Evolutionary conservation across 306 rosid species (phyloP).

Genomic region (Cicer judaicum): DNA sequence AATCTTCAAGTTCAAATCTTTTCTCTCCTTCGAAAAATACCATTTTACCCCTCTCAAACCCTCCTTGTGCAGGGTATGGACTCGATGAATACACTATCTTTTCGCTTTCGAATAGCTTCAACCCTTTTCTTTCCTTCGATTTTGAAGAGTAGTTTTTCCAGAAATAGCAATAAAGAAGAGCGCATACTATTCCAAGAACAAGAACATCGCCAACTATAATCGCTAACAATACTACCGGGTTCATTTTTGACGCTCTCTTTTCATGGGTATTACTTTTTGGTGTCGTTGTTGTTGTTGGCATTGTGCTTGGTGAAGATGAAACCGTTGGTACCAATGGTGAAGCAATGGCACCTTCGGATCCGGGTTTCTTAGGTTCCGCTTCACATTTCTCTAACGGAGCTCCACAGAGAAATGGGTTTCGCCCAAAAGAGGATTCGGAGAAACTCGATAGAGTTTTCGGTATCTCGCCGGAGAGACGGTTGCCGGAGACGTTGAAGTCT

Average conservation of each 20-base stretch:
- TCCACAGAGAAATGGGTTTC: conserved; percentile 74
- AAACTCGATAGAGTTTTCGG: conserved; percentile 68
- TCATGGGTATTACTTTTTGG: conserved; percentile 26
- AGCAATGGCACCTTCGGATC: conserved; percentile 77
- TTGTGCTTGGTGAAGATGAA: conserved; percentile 74
- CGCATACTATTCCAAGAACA: conserved; percentile 61
- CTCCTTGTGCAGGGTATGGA: conserved; percentile 73
- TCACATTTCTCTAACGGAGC: conserved; percentile 61
- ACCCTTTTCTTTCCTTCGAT: conserved; percentile 53
- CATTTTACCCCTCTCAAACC: conserved; percentile 79
- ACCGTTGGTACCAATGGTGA: conserved; percentile 68
- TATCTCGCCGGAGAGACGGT: conserved; percentile 70
- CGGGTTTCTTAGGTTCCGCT: conserved; percentile 67
- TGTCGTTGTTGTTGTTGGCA: conserved; percentile 46
- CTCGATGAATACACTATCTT: conserved; percentile 90
- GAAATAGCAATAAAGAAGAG: conserved; percentile 76
- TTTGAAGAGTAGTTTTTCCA: conserved; percentile 63
- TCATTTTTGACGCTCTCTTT: conserved; percentile 53
- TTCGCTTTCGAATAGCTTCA: conserved; percentile 74
- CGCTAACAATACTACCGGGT: conserved; percentile 62
- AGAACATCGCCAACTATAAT: conserved; percentile 74
- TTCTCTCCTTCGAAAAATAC: conserved; percentile 91
- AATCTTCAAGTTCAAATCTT: conserved; percentile 84
- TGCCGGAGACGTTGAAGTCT: conserved; percentile 79
- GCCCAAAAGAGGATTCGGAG: conserved; percentile 62